Evolutionary conservation across 1,284 basidiomycete genomes (phyloP).

Genomic region (Pascua guehoae): DNA sequence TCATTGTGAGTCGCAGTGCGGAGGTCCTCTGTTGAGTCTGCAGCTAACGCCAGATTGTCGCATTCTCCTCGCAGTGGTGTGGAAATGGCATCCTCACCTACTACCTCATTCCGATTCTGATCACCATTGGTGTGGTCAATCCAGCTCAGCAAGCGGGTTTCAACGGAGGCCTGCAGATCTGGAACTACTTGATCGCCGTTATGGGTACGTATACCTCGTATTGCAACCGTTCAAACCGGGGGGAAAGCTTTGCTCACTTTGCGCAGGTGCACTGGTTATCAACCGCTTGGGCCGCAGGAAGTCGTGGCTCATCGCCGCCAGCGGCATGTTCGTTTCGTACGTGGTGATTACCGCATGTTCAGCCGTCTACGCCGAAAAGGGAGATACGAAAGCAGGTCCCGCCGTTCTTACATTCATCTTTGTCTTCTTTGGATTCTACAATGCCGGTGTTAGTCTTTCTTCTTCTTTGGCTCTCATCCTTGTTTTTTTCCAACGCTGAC

Average conservation of each 20-base stretch:
- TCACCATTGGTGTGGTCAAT: constrained; percentile 19
- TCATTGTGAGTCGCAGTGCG: constrained; percentile 20
- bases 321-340: constrained; percentile 21
- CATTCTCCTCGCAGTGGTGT: constrained; percentile 4
- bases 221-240: too few relatives aligned
- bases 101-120: constrained; percentile 12
- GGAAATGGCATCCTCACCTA: constrained; percentile 7
- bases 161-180: constrained; percentile 18
- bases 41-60: constrained; percentile 26
- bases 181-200: too few relatives aligned
- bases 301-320: constrained; percentile 16
- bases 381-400: constrained; percentile 19
- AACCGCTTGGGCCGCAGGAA: constrained; percentile 21
- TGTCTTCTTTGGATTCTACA: constrained; percentile 23
- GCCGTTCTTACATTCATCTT: constrained; percentile 12
- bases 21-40: background rate
- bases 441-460: too few relatives aligned
- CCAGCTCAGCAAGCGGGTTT: constrained; percentile 19
- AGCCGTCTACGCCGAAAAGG: constrained; percentile 16
- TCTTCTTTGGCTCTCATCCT: too few relatives aligned
- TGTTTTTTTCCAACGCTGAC: too few relatives aligned
- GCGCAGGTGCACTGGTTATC: constrained; percentile 12
- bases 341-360: constrained; percentile 14
- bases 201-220: too few relatives aligned
- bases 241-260: too few relatives aligned